These are phyloP conservation scores for Phascolomyces articulosus DNA, from an alignment of 371 early-diverging fungal species.

Conservation along the genomic window DNA sequence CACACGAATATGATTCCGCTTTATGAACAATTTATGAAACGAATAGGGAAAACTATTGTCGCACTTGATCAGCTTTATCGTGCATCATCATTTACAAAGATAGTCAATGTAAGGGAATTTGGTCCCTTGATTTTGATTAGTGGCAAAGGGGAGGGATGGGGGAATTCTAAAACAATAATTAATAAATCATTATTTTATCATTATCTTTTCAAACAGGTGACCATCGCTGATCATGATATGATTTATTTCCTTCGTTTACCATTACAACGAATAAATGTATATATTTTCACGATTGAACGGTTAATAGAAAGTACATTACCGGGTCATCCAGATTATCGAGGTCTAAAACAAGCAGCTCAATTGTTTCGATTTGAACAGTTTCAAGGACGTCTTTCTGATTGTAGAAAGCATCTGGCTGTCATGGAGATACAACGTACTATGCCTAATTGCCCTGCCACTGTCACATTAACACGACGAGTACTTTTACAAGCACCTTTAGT, in stretches of 20 bases:
- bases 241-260: slow-evolving; percentile 2
- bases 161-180: neutral
- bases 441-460: slow-evolving; percentile 22
- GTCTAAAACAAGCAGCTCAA: slow-evolving; percentile 3
- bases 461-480: slow-evolving; percentile 27
- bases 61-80: slow-evolving; percentile 25
- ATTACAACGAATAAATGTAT: neutral
- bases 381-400: slow-evolving; percentile 20
- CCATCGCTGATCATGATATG: neutral
- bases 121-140: no score
- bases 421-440: slow-evolving; percentile 22
- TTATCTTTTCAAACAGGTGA: slow-evolving; percentile 3
- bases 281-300: neutral
- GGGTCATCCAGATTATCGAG: slow-evolving; percentile 4
- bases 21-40: slow-evolving; percentile 21
- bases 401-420: slow-evolving; percentile 20
- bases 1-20: neutral
- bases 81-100: slow-evolving; percentile 25
- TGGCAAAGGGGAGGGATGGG: no score
- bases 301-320: neutral
- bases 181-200: neutral
- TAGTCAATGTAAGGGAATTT: slow-evolving; percentile 24
- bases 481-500: slow-evolving; percentile 24
- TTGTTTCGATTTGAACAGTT: slow-evolving; percentile 4
- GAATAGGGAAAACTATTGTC: slow-evolving; percentile 22